phyloP scores from a whole-genome alignment of 2,329 filamentous ascomycete species.

The Calycina herbarum region DNA sequence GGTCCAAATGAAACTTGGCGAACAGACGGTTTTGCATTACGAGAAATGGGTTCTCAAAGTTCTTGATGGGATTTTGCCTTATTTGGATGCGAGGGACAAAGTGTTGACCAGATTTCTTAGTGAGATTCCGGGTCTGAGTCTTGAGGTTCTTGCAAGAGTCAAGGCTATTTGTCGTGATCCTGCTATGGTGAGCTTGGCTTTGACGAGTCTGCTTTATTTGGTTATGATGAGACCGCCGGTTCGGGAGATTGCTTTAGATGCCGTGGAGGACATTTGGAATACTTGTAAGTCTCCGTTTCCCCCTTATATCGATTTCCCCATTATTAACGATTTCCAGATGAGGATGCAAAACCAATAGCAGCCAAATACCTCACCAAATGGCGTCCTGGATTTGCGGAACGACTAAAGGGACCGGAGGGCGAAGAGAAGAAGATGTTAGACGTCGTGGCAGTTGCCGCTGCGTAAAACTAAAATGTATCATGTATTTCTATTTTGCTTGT shows the following conservation, averaged over 20 bases:
- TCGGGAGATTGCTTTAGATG: conserved; percentile 62
- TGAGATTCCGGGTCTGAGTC: conserved; percentile 80
- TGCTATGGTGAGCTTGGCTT: conserved; percentile 60
- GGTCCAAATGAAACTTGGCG: conserved; percentile 47
- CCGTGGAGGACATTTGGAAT: conserved; percentile 65
- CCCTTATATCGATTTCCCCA: conserved; percentile 16
- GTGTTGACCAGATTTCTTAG: conserved; percentile 87
- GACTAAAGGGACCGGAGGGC: conserved; percentile 21
- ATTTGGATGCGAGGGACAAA: conserved; percentile 88
- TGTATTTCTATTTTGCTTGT: conserved; percentile 17
- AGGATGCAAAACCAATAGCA: conserved; percentile 63
- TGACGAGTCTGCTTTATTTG: conserved; percentile 66
- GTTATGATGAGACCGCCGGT: conserved; percentile 68
- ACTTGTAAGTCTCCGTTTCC: conserved; percentile 53
- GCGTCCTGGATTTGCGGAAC: conserved; percentile 46
- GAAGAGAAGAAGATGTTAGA: conserved; percentile 23
- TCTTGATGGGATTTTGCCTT: conserved; percentile 86
- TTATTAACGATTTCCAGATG: conserved; percentile 45
- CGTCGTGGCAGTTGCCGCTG: conserved; percentile 11
- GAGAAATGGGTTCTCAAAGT: conserved; percentile 76
- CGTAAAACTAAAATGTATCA: conserved; percentile 4
- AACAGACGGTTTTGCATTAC: conserved; percentile 64
- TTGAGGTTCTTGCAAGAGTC: conserved; percentile 70
- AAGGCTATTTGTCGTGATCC: conserved; percentile 67
- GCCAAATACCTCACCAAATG: conserved; percentile 63